Conservation (phyloP, 1,139 yeast species). For the Pichia sp. region DNA sequence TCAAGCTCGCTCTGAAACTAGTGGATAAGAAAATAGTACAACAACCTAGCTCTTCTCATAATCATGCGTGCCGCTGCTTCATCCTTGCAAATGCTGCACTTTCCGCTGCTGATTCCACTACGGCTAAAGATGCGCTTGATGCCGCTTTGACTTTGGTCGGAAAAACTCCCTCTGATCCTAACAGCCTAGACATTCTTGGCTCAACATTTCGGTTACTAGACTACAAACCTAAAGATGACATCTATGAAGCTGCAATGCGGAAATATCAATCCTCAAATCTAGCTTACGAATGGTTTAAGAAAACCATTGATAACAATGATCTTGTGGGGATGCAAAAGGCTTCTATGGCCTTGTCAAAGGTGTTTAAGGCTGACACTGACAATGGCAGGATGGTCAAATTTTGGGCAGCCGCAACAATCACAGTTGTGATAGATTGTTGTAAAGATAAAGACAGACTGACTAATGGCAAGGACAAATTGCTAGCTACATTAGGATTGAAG, state of each 20-base stretch:
- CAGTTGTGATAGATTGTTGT: conserved; percentile 28
- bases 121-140: conserved; percentile 9
- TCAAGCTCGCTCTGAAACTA: conserved; percentile 47
- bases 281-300: conserved; percentile 46
- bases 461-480: conserved; percentile 38
- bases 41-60: conserved; percentile 46
- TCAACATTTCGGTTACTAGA: conserved; percentile 39
- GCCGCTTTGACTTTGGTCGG: conserved; percentile 38
- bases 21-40: conserved; percentile 48
- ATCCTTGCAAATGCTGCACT: conserved; percentile 11
- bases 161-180: conserved; percentile 52
- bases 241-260: conserved; percentile 54
- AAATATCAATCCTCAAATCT: conserved; percentile 48
- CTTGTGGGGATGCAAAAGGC: conserved; percentile 44
- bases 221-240: conserved; percentile 35
- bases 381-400: conserved; percentile 36
- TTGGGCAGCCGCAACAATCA: conserved; percentile 47
- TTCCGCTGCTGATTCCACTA: background rate
- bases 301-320: conserved; percentile 38
- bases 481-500: conserved; percentile 53
- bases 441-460: conserved; percentile 32
- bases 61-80: conserved; percentile 34
- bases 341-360: conserved; percentile 40
- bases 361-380: conserved; percentile 14
- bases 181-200: conserved; percentile 45